Conservation (phyloP, 1,139 yeast genomes). For the Geotrichum phurueaensis region DNA sequence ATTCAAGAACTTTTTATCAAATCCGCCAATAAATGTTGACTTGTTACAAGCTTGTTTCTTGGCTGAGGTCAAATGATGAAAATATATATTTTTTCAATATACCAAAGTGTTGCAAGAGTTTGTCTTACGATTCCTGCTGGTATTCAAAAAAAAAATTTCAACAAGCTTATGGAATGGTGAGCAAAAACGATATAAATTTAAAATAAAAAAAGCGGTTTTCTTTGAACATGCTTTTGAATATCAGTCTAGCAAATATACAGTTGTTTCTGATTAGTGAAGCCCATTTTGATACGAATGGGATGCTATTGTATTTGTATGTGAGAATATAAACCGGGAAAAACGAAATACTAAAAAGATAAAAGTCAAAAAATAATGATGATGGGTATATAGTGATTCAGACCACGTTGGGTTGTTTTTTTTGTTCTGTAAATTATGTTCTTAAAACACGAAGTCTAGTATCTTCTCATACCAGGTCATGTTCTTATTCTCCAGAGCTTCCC, state of each 20-base stretch:
- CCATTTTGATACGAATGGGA: not conserved
- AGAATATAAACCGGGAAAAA: not conserved
- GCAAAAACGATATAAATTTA: too few relatives aligned
- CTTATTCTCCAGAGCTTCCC: constrained; percentile 11
- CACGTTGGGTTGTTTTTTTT: not conserved
- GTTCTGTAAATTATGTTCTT: not conserved
- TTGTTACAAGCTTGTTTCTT: too few relatives aligned
- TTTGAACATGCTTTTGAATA: not conserved
- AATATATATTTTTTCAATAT: too few relatives aligned
- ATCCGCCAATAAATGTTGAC: too few relatives aligned
- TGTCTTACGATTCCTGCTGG: too few relatives aligned
- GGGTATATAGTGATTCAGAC: not conserved
- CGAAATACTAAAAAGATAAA: not conserved
- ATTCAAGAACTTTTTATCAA: too few relatives aligned
- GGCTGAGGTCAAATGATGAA: too few relatives aligned
- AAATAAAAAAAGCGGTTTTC: not conserved
- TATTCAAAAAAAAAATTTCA: too few relatives aligned
- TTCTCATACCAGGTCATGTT: not conserved
- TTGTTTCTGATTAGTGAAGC: not conserved
- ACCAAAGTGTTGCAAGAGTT: too few relatives aligned
- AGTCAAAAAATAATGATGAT: not conserved
- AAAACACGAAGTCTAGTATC: constrained; percentile 6
- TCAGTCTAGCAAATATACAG: not conserved
- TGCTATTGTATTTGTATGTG: not conserved
- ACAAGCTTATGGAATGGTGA: too few relatives aligned